phyloP scores from a whole-genome alignment of 2,329 filamentous ascomycete genomes.

The Claviceps capensis region DNA sequence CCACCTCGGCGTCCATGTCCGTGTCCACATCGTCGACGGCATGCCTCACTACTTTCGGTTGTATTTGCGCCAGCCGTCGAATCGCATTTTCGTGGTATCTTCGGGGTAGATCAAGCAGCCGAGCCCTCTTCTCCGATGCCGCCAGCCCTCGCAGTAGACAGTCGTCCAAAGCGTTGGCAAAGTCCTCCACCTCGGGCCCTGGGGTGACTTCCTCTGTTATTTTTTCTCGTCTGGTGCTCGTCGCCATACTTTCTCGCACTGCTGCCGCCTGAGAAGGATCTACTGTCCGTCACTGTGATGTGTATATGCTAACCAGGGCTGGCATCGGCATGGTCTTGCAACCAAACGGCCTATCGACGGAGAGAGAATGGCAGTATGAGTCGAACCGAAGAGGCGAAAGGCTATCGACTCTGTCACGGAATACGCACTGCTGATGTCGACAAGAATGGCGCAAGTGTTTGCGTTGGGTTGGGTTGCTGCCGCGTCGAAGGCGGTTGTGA shows the following conservation, averaged over 20 bases:
- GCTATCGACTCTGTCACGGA: not conserved
- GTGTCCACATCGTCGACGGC: slow-evolving; percentile 37
- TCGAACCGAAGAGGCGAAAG: not conserved
- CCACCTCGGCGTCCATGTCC: slow-evolving; percentile 42
- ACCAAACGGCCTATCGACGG: not conserved
- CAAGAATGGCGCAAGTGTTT: not conserved
- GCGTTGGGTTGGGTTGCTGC: not conserved
- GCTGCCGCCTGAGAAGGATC: not conserved
- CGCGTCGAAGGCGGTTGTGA: not conserved
- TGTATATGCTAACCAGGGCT: slow-evolving; percentile 3
- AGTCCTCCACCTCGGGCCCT: slow-evolving; percentile 72
- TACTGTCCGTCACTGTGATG: not conserved
- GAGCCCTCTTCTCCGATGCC: slow-evolving; percentile 42
- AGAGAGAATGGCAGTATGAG: not conserved
- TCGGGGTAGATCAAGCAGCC: slow-evolving; percentile 48
- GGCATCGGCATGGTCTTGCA: slow-evolving; percentile 4
- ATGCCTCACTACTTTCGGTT: slow-evolving; percentile 15
- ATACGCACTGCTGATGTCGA: not conserved
- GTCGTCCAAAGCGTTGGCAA: slow-evolving; percentile 69
- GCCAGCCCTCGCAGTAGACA: slow-evolving; percentile 43
- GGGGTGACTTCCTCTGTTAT: slow-evolving; percentile 36
- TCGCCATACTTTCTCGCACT: slow-evolving; percentile 1
- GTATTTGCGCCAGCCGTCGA: slow-evolving; percentile 17
- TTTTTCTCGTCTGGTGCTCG: slow-evolving; percentile 1
- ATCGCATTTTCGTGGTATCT: slow-evolving; percentile 44